Conservation (phyloP, 73 alveolate genomes). For the Tetrahymena elliotti region DNA sequence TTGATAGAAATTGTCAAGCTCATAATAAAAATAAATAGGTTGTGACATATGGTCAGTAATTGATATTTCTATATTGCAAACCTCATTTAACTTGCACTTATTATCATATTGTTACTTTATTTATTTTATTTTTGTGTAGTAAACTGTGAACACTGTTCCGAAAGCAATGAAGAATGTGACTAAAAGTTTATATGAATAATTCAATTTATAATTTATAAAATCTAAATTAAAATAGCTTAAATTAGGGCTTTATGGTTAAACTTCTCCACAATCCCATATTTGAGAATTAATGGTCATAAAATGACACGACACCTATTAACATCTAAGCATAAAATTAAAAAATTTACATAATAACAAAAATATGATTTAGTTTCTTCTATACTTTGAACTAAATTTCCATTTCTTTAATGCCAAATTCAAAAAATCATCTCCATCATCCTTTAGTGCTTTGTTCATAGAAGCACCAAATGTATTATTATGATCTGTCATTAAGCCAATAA, state of each 20-base stretch:
- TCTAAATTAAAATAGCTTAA: no score
- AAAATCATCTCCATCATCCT: background rate
- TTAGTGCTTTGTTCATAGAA: background rate
- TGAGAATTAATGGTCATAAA: background rate
- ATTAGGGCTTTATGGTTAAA: no score
- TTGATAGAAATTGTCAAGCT: slow-evolving; percentile 26
- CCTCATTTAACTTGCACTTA: background rate
- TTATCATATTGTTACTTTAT: background rate
- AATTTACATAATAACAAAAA: background rate
- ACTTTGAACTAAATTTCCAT: background rate
- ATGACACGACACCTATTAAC: background rate
- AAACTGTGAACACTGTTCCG: background rate
- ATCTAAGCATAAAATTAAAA: background rate
- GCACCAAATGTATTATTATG: background rate
- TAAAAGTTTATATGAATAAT: background rate
- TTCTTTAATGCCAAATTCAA: background rate
- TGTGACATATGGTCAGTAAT: slow-evolving; percentile 11
- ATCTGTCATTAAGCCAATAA: background rate
- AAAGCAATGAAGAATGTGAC: background rate
- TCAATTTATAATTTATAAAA: no score
- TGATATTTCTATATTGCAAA: background rate
- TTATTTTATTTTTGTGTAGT: background rate
- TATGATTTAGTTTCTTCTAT: background rate
- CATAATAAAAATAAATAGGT: slow-evolving; percentile 27
- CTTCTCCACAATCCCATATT: no score